Evolutionary conservation across 371 early-diverging fungal genomes (phyloP), one percentile per base, ranked within the genome.

Genomic region (Zopfochytrium polystomum): DNA sequence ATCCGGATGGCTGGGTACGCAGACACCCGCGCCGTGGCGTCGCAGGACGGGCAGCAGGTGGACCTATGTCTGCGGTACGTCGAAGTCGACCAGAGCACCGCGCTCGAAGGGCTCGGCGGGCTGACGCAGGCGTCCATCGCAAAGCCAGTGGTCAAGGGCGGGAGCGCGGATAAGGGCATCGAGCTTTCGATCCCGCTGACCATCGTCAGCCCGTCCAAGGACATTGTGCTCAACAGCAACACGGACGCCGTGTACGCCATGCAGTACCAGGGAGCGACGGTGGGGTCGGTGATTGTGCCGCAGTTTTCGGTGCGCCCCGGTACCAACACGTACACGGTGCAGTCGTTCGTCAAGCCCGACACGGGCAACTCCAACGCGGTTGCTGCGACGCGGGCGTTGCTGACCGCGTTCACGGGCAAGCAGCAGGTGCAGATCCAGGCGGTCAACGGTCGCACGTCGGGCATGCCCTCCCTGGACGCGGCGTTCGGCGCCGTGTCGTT

Each of bases 141-240:
- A 18, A n/a, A 5, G 7, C 58, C 58, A 13, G 27, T 18, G 26
- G 32, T 4, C 38, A 20, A 20, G 7, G 55, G 55, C 26, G 55
- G 55, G 4, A 15, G 15, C 35, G 15, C 15, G 13, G 18, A 15
- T 3, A 55, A 6, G 6, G 58, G 49, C 27, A 27, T 58, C 49
- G 33, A 47, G 32, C 51, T 58, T 25, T 2, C 3, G 20, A 32
- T 58, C 49, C 49, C 47, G 13, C 25, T 58, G 32, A 49, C 32
- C 33, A 47, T 58, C 49, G 7, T 4, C 49, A 58, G 42, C 49
- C 58, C 58, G 25, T 58, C 58, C 49, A n/a, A n/a, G n/a, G 49
- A 47, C 58, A 25, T 58, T 6, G 49, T n/a, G 5, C 34, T 58
- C 22, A 56, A 44, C 46, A 29, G 29, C 58, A 55, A 34, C 42